These are phyloP conservation scores for Leishmania mexicana DNA, from an alignment of 208 protist genomes.

Conservation along the genomic window DNA sequence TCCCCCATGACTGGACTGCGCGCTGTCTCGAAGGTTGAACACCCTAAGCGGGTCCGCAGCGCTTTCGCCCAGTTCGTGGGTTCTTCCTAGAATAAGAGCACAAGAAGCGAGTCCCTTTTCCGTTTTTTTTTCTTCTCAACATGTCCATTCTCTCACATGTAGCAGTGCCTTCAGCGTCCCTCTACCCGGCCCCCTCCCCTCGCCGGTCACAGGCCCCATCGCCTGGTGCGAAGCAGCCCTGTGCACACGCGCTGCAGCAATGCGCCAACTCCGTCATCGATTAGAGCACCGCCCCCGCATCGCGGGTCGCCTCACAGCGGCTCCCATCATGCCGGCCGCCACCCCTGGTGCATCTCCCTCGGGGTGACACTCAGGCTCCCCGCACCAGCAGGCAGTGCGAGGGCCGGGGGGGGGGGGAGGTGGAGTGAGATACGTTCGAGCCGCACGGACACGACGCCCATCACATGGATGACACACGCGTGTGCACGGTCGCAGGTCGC, in stretches of 20 bases:
- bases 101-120: background rate
- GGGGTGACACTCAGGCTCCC: background rate
- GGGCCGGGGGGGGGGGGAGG: background rate
- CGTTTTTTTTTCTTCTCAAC: background rate
- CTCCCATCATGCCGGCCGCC: background rate
- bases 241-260: background rate
- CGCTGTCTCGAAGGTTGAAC: background rate
- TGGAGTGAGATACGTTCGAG: background rate
- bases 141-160: background rate
- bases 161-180: background rate
- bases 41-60: background rate
- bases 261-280: background rate
- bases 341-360: background rate
- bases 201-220: background rate
- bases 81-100: background rate
- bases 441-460: background rate
- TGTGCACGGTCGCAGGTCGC: background rate
- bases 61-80: background rate
- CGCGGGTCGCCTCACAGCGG: background rate
- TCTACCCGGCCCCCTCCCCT: background rate
- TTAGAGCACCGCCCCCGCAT: background rate
- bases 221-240: background rate
- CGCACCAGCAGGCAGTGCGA: background rate
- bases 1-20: background rate
- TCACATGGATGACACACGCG: background rate